phyloP scores from a whole-genome alignment of 768 basidiomycete genomes.

The Lentinula detonsa region DNA sequence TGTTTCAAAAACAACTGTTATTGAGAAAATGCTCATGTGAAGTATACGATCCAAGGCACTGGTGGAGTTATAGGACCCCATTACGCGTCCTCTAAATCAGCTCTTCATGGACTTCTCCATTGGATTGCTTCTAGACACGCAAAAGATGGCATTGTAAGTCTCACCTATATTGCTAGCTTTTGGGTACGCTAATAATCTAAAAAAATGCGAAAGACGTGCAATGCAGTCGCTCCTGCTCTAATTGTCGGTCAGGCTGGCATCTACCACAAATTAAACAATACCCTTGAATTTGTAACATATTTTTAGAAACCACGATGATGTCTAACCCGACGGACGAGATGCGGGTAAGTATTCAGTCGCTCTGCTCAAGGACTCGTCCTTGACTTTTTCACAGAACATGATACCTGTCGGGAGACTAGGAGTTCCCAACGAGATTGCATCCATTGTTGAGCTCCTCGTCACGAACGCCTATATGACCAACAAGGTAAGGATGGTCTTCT shows the following conservation, averaged over 20 bases:
- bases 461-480: slow-evolving; percentile 52
- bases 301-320: slow-evolving; percentile 43
- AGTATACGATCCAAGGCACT: slow-evolving; percentile 23
- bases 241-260: slow-evolving; percentile 29
- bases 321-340: slow-evolving; percentile 28
- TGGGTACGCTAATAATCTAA: neutral
- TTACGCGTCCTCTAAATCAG: slow-evolving; percentile 51
- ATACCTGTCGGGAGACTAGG: slow-evolving; percentile 50
- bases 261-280: neutral
- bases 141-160: slow-evolving; percentile 42
- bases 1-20: neutral
- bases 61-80: slow-evolving; percentile 53
- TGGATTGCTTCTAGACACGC: slow-evolving; percentile 48
- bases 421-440: slow-evolving; percentile 42
- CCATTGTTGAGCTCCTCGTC: slow-evolving; percentile 43
- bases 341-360: slow-evolving; percentile 16
- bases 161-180: neutral
- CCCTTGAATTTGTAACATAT: no score
- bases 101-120: slow-evolving; percentile 47
- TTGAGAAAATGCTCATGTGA: neutral
- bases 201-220: slow-evolving; percentile 34
- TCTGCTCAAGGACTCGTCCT: neutral
- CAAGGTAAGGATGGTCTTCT: slow-evolving; percentile 29
- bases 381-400: slow-evolving; percentile 23
- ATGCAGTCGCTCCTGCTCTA: slow-evolving; percentile 47